phyloP scores from a whole-genome alignment of 2,329 filamentous ascomycete genomes.

The Neonectria hederae region DNA sequence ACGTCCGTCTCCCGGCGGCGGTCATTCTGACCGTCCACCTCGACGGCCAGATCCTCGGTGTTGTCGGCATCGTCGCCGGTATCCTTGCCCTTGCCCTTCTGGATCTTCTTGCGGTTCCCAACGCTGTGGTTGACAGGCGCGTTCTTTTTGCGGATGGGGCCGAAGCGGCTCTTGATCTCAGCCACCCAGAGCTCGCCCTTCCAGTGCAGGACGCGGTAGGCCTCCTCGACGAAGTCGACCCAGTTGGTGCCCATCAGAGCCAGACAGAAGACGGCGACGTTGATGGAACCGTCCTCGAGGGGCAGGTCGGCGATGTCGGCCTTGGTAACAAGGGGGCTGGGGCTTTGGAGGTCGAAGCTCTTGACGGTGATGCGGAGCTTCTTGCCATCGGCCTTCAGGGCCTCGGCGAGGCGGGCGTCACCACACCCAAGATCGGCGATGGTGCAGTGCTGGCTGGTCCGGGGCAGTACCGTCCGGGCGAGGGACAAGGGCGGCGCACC shows the following conservation, averaged over 20 bases:
- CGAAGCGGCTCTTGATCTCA: constrained; percentile 94
- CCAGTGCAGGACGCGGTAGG: constrained; percentile 88
- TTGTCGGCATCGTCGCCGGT: constrained; percentile 60
- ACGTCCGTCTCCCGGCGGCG: constrained; percentile 83
- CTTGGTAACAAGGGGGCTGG: constrained; percentile 79
- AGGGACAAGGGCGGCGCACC: constrained; percentile 40
- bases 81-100: constrained; percentile 59
- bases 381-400: constrained; percentile 69
- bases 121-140: constrained; percentile 73
- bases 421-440: constrained; percentile 95
- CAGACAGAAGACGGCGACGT: constrained; percentile 93
- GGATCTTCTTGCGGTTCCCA: constrained; percentile 69
- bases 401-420: constrained; percentile 81
- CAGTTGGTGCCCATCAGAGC: constrained; percentile 99
- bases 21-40: constrained; percentile 74
- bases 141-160: constrained; percentile 50
- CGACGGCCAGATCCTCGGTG: constrained; percentile 69
- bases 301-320: constrained; percentile 91
- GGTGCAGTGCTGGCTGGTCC: constrained; percentile 76
- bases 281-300: constrained; percentile 76
- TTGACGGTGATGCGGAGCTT: constrained; percentile 78
- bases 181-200: constrained; percentile 97
- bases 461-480: constrained; percentile 67
- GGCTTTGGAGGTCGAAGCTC: constrained; percentile 87
- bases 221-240: constrained; percentile 96